Base-by-base conservation (phyloP, 345 rosid genomes). In the Euphorbia peplus region DNA sequence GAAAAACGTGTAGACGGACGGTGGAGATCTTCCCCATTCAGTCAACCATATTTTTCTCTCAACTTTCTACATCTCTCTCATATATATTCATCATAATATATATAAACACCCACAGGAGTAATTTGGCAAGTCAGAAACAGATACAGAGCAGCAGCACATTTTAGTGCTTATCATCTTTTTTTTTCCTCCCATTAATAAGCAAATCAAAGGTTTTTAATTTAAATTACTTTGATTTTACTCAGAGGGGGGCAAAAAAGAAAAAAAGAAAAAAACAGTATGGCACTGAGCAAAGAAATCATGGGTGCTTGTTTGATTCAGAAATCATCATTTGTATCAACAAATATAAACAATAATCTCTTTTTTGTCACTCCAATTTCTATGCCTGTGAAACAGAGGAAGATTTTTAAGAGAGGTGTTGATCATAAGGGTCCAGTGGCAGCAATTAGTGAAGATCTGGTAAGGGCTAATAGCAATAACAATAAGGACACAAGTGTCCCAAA, bases 1-100 rank as follows among this genome's bases (percentile, higher is more conserved):
- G 63, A 75, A 83, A 88, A 89, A 92, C 93, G 98, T 89, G 97
- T n/a, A n/a, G n/a, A n/a, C n/a, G 90, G 93, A 73, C 89, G 86
- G 84, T 71, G 81, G n/a, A 16, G 46, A n/a, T n/a, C n/a, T n/a
- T n/a, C n/a, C n/a, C n/a, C n/a, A n/a, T n/a, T n/a, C n/a, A n/a
- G n/a, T n/a, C n/a, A n/a, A n/a, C n/a, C n/a, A n/a, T n/a, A n/a
- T n/a, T n/a, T n/a, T n/a, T n/a, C n/a, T n/a, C n/a, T n/a, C n/a
- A n/a, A n/a, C n/a, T n/a, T n/a, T n/a, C n/a, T n/a, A n/a, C n/a
- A n/a, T n/a, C n/a, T n/a, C n/a, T n/a, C n/a, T n/a, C n/a, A n/a
- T n/a, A n/a, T n/a, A n/a, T n/a, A n/a, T n/a, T n/a, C n/a, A n/a
- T n/a, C n/a, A n/a, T n/a, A n/a, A n/a, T n/a, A n/a, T n/a, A n/a